phyloP scores from a whole-genome alignment of 495 filamentous ascomycete species.

The Penicillium bialowiezense region DNA sequence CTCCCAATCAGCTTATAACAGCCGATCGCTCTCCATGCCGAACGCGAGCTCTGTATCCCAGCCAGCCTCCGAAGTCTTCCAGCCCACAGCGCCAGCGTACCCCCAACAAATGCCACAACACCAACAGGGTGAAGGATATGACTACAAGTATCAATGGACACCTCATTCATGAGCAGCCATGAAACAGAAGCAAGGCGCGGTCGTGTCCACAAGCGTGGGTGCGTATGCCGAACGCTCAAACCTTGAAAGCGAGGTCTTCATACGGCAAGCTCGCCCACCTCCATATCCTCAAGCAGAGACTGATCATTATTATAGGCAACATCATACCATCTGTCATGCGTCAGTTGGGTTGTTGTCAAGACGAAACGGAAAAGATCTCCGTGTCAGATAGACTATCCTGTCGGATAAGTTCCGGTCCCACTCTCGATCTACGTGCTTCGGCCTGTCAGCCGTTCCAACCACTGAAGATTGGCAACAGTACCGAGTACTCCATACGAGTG shows the following conservation, averaged over 20 bases:
- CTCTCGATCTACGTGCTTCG: not conserved
- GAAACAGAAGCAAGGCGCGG: not conserved
- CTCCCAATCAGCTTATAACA: slow-evolving; percentile 3
- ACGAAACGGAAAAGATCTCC: not conserved
- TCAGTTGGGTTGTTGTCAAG: not conserved
- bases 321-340: no score
- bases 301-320: no score
- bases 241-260: not conserved
- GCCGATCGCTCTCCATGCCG: slow-evolving; percentile 3
- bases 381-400: not conserved
- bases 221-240: not conserved
- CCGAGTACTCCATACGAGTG: not conserved
- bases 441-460: no score
- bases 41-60: slow-evolving; percentile 7
- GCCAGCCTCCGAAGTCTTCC: slow-evolving; percentile 2
- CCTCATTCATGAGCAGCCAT: slow-evolving; percentile 8
- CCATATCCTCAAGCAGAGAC: no score
- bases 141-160: slow-evolving; percentile 15
- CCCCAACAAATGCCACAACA: not conserved
- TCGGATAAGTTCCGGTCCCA: not conserved
- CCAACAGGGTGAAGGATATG: slow-evolving; percentile 9
- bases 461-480: no score
- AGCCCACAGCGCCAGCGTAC: slow-evolving; percentile 2
- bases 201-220: not conserved
- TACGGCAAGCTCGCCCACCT: not conserved